Conservation (phyloP, 202 grass and related monocot species). For the Dendrocalamus latiflorus region DNA sequence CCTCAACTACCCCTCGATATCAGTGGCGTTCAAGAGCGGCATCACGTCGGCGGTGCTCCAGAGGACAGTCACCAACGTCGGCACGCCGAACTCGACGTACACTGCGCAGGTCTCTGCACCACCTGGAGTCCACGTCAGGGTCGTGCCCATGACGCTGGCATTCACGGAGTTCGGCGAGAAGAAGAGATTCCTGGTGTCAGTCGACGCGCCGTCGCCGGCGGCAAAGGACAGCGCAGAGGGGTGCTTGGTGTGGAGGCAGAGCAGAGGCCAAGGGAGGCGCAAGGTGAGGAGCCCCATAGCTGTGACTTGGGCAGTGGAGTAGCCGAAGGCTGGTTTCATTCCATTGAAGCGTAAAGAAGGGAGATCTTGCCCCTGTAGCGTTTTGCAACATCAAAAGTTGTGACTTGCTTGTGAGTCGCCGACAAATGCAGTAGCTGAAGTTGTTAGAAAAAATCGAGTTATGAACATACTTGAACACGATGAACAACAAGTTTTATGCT, state of each 20-base stretch:
- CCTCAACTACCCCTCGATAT: constrained; percentile 90
- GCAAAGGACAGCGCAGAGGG: constrained; percentile 33
- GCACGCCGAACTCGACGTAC: constrained; percentile 61
- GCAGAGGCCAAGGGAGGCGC: constrained; percentile 29
- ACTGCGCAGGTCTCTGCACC: constrained; percentile 38
- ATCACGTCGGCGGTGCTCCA: constrained; percentile 23
- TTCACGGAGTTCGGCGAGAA: constrained; percentile 60
- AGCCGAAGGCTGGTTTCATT: neutral
- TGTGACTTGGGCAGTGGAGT: constrained; percentile 49
- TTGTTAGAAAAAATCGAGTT: too few relatives aligned
- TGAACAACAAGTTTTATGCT: too few relatives aligned
- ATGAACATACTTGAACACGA: too few relatives aligned
- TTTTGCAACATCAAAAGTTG: neutral
- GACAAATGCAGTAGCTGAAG: neutral
- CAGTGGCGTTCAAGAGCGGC: constrained; percentile 46
- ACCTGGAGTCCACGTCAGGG: constrained; percentile 39
- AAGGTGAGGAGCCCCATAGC: constrained; percentile 84
- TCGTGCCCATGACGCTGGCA: constrained; percentile 42
- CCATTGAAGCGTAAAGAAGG: neutral
- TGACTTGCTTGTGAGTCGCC: neutral
- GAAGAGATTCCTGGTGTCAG: constrained; percentile 47
- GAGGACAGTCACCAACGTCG: constrained; percentile 73
- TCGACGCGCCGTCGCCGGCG: constrained; percentile 27
- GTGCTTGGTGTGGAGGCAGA: constrained; percentile 59
- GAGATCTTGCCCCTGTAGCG: constrained; percentile 1